Base-by-base conservation (phyloP, 768 basidiomycete species). In the Mycena maculata region DNA sequence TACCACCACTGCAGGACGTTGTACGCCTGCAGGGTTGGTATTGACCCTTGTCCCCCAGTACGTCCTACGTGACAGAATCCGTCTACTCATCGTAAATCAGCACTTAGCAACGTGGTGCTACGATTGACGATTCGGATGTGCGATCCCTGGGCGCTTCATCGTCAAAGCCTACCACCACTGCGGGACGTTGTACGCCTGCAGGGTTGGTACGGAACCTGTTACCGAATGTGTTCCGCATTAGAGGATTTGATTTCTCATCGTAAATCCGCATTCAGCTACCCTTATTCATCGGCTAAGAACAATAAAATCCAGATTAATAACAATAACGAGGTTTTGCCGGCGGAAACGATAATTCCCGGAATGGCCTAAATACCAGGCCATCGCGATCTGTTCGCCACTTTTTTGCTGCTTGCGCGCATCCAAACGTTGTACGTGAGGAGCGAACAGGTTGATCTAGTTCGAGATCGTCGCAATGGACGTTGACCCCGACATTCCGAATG, bases 371-470 rank as follows among this genome's bases (percentile, higher is more conserved):
- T 50, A 58, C 48, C 38, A 56, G 55, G 27, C n/a, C 53, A n/a
- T 42, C 33, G 11, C 38, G 45, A 57, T 36, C 47, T 53, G n/a
- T 39, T 44, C 45, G 53, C 23, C 60, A 31, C 30, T 53, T 22
- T 42, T 28, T 39, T n/a, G 10, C 54, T 50, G 55, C 63, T 59
- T 57, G 55, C 48, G 38, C 63, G 56, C 57, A 23, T 60, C 65
- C 65, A 39, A 47, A 57, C 65, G 47, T 67, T 61, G 59, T 61
- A 67, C 54, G 65, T 52, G 45, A 48, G 65, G 65, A 67, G 65
- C 45, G 59, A 67, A 38, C 63, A 50, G 22, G 45, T 57, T 48
- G 39, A 55, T 41, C 52, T 55, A 56, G 47, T 60, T 50, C 41
- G 39, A 38, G 38, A 39, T 23, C 27, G 45, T 39, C 25, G 30